Evolutionary conservation across 2,329 filamentous ascomycete genomes (phyloP).

Genomic region (Colletotrichum magnum): DNA sequence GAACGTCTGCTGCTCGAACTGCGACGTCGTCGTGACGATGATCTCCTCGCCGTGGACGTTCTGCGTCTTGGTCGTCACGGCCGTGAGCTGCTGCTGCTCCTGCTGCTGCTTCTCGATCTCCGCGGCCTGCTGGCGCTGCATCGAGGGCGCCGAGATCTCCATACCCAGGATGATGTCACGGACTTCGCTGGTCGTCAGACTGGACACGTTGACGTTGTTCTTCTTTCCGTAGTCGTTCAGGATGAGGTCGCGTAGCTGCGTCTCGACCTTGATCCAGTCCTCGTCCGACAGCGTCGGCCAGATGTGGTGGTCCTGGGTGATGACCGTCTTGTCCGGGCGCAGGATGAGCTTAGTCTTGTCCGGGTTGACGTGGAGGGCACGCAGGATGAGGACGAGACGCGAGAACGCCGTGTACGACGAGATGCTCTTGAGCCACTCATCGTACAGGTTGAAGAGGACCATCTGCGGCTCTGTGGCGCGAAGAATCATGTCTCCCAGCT

Average conservation of each 20-base stretch:
- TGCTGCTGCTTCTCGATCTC: constrained; percentile 99
- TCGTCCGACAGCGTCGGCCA: constrained; percentile 96
- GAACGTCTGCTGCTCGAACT: constrained; percentile 98
- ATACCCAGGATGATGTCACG: constrained; percentile 99
- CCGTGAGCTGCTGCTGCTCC: constrained; percentile 95
- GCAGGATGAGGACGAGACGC: constrained; percentile 90
- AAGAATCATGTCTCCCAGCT: constrained; percentile 98
- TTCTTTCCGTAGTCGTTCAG: constrained; percentile 99
- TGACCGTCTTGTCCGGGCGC: constrained; percentile 96
- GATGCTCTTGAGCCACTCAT: constrained; percentile 98
- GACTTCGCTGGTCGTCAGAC: constrained; percentile 95
- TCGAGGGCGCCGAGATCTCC: constrained; percentile 98
- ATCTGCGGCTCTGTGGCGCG: constrained; percentile 99
- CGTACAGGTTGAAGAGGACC: constrained; percentile 99
- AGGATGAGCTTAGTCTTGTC: constrained; percentile 98
- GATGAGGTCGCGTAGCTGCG: constrained; percentile 93
- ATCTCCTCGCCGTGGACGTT: constrained; percentile 98
- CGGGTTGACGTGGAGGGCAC: constrained; percentile 96
- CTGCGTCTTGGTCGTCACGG: constrained; percentile 97
- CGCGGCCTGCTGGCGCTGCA: constrained; percentile 98
- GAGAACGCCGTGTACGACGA: constrained; percentile 99
- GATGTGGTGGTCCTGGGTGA: constrained; percentile 98
- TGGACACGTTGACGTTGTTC: constrained; percentile 99
- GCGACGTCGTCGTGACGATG: constrained; percentile 96
- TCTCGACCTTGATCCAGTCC: constrained; percentile 99